These are phyloP conservation scores for Magnolia kwangsiensis DNA, from an alignment of 164 flowering plant species.

Conservation along the genomic window DNA sequence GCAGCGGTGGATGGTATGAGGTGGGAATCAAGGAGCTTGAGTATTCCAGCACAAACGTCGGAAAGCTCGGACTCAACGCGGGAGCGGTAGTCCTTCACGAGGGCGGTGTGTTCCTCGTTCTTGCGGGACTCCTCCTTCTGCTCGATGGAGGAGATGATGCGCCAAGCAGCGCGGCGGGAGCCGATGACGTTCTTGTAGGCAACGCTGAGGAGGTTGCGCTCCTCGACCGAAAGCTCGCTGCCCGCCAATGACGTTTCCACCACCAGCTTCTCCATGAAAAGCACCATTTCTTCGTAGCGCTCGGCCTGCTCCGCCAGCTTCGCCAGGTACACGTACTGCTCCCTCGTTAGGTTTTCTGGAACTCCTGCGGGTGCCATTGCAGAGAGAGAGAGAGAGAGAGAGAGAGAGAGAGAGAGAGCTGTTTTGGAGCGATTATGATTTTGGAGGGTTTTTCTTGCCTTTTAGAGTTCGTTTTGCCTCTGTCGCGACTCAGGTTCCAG, in stretches of 20 bases:
- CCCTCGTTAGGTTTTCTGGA: slow-evolving; percentile 51
- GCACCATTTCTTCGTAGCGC: slow-evolving; percentile 85
- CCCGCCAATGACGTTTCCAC: slow-evolving; percentile 24
- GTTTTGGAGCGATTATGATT: too few species aligned
- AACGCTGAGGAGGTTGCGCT: slow-evolving; percentile 76
- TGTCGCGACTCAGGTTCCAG: too few species aligned
- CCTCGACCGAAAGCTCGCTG: slow-evolving; percentile 70
- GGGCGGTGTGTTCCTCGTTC: slow-evolving; percentile 63
- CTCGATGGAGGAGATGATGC: slow-evolving; percentile 83
- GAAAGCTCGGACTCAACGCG: slow-evolving; percentile 60
- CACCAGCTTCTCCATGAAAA: slow-evolving; percentile 72
- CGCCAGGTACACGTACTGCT: slow-evolving; percentile 67
- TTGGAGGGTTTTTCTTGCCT: too few species aligned
- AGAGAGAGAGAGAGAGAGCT: slow-evolving; percentile 2
- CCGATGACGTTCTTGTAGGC: slow-evolving; percentile 91
- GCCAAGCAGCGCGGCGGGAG: slow-evolving; percentile 81
- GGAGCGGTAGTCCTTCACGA: slow-evolving; percentile 64
- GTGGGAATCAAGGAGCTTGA: slow-evolving; percentile 49
- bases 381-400: not conserved
- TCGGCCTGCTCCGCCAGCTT: slow-evolving; percentile 84
- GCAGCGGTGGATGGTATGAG: slow-evolving; percentile 50
- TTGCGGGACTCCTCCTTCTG: slow-evolving; percentile 76
- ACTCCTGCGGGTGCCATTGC: slow-evolving; percentile 10
- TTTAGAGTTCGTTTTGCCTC: too few species aligned
- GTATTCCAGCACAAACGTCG: slow-evolving; percentile 51